Evolutionary conservation across 225 moss, liverwort and hornwort species (phyloP).

Genomic region (Bryoerythrophyllum caledonicum): DNA sequence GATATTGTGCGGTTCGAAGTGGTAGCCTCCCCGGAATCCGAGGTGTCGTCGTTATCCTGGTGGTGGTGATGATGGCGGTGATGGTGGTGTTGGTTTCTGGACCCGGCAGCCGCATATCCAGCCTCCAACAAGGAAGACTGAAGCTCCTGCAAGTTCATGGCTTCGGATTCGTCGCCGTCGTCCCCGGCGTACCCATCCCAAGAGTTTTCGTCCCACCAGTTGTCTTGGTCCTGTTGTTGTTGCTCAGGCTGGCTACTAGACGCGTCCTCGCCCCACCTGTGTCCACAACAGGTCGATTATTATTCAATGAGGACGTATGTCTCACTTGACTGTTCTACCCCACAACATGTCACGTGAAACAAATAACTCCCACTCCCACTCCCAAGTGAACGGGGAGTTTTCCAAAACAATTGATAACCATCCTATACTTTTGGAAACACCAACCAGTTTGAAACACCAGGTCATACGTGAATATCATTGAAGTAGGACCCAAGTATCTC

Average conservation of each 20-base stretch:
- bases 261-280: conserved; percentile 62
- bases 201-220: conserved; percentile 75
- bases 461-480: no score
- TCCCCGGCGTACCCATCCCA: conserved; percentile 58
- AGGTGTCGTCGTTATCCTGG: conserved; percentile 26
- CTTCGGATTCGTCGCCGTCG: conserved; percentile 44
- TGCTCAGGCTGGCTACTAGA: conserved; percentile 51
- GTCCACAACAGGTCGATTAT: neutral
- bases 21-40: conserved; percentile 43
- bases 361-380: no score
- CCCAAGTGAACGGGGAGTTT: no score
- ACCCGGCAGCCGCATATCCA: conserved; percentile 64
- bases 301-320: no score
- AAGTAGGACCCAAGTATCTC: no score
- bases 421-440: no score
- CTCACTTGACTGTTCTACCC: no score
- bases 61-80: conserved; percentile 20
- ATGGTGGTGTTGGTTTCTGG: conserved; percentile 28
- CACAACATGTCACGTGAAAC: no score
- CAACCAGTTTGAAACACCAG: no score
- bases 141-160: conserved; percentile 72
- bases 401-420: no score
- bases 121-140: conserved; percentile 73
- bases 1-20: conserved; percentile 41
- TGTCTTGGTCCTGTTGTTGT: conserved; percentile 37